Evolutionary conservation across 2,329 filamentous ascomycete genomes (phyloP), one percentile per base, ranked within the genome.

Genomic region (Amauroascus niger): DNA sequence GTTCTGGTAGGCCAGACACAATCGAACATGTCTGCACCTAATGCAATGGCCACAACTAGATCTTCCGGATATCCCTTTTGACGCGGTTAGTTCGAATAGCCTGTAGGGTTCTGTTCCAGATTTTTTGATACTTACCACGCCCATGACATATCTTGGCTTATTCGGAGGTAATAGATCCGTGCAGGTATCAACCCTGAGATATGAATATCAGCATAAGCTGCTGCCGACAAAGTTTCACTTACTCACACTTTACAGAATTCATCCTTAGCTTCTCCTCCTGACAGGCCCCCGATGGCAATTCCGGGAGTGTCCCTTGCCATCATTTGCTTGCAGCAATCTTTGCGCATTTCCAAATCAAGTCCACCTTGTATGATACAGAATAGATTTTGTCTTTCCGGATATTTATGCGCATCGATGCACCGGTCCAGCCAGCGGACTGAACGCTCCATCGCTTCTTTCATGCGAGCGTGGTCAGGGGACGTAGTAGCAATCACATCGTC

Each of bases 341-440:
- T 79, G 20, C 93, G 81, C 77, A 98, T 81, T 1, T 89, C 86
- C 3, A 95, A 73, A 69, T 98, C 90, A 7, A 98, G 75, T 0
- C 93, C 93, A 57, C 93, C 93, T 71, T 98, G 93, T 60, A 98
- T 96, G 65, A 98, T 98, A 70, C 94, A 98, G 70, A 98, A 98
- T 5, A 98, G 78, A 64, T 96, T 98, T 69, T 98, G 93, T 1
- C 77, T 77, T 28, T 84, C 79, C 0, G 89, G 87, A 54, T 90
- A 86, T 65, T 83, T 81, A 75, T 98, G 94, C 3, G 90, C 89
- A 9, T 83, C 82, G 39, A 97, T 91, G 70, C 93, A 98, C 52
- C 93, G 82, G 71, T 98, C 94, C 5, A 98, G 79, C 94, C 94
- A 98, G 37, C 94, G 82, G 6, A 98, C 82, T 52, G 88, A 95